Evolutionary conservation across 345 rosid genomes (phyloP).

Genomic region (Eucalyptus marginata): DNA sequence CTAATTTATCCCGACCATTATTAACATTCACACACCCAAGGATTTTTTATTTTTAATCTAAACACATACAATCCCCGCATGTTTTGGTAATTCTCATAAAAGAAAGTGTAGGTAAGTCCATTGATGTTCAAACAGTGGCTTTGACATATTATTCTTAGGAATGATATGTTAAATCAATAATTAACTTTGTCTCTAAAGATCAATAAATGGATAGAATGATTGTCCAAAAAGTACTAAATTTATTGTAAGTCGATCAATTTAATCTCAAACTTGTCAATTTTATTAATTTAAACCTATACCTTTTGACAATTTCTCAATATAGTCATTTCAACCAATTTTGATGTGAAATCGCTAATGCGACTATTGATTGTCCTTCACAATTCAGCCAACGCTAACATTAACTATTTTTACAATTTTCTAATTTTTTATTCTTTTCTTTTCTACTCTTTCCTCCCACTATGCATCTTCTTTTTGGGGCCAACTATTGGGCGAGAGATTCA

Average conservation of each 20-base stretch:
- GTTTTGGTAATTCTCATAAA: background rate
- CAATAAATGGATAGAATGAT: fast-evolving
- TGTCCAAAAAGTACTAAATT: too few species aligned
- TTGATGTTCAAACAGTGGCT: background rate
- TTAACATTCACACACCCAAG: background rate
- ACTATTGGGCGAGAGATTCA: too few species aligned
- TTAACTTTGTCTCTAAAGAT: background rate
- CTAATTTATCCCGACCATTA: background rate
- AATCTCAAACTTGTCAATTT: too few species aligned
- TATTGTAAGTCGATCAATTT: too few species aligned
- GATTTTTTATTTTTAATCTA: background rate
- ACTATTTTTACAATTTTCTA: too few species aligned
- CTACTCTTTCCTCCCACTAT: too few species aligned
- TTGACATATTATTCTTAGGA: fast-evolving
- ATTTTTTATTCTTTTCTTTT: too few species aligned
- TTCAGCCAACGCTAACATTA: fast-evolving
- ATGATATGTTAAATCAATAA: background rate
- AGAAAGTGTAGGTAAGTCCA: background rate
- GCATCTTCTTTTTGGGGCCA: too few species aligned
- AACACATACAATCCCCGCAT: fast-evolving
- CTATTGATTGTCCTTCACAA: fast-evolving
- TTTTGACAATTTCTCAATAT: too few species aligned
- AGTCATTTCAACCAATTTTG: too few species aligned
- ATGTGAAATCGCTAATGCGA: fast-evolving
- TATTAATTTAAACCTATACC: fast-evolving